A percentile compares a stretch with the other conserved stretches of the same genome.
phyloP scores from a whole-genome alignment of 768 basidiomycete species.

The Amanita rubescens region DNA sequence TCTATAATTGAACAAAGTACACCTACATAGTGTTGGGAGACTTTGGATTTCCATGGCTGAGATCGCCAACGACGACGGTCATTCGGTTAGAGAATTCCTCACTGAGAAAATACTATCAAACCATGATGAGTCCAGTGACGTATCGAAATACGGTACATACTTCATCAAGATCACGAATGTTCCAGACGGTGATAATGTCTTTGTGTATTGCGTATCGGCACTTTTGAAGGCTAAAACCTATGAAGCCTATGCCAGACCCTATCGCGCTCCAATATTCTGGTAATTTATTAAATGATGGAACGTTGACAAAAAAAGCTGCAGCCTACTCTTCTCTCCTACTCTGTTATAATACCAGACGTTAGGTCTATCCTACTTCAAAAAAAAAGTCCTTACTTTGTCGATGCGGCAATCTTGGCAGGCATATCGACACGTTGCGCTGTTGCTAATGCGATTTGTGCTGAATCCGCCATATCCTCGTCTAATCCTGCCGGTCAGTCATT shows the following conservation, averaged over 20 bases:
- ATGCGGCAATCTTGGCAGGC: neutral
- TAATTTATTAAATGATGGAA: neutral
- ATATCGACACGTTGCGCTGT: neutral
- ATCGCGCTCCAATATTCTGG: neutral
- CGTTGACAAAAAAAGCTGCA: neutral
- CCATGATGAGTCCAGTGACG: neutral
- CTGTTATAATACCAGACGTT: neutral
- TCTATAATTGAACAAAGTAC: neutral
- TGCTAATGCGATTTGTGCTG: neutral
- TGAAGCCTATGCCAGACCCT: neutral
- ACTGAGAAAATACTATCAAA: neutral
- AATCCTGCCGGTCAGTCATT: neutral
- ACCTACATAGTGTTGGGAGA: neutral
- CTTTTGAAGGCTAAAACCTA: neutral
- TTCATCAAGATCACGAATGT: neutral
- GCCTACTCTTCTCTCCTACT: constrained; percentile 1
- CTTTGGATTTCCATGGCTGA: neutral
- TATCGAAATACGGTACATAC: neutral
- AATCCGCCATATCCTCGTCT: neutral
- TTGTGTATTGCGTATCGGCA: constrained; percentile 1
- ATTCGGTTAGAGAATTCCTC: neutral
- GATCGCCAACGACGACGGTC: neutral
- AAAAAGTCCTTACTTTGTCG: neutral
- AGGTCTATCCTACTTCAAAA: neutral
- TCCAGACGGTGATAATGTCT: constrained; percentile 3